Percentiles rank a stretch among this genome's conserved stretches.
These are phyloP conservation scores for Spongispora temasekensis DNA, from an alignment of 1,284 basidiomycete genomes.

Conservation along the genomic window DNA sequence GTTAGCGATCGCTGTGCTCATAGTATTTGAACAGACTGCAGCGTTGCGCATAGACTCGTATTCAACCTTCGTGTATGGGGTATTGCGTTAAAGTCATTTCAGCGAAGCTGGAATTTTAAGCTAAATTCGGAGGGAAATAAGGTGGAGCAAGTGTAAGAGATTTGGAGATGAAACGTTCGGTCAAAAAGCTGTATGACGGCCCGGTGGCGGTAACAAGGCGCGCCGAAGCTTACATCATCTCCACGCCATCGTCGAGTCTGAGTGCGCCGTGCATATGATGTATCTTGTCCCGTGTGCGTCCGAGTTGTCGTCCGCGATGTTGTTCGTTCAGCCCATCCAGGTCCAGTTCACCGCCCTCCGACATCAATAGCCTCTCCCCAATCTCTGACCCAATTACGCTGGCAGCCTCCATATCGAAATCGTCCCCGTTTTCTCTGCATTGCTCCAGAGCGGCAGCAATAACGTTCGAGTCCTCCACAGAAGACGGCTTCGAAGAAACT, in stretches of 20 bases:
- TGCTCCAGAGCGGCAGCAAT: constrained; percentile 1
- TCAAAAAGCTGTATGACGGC: neutral
- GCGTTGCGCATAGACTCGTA: too few species aligned
- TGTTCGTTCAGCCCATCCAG: constrained; percentile 1
- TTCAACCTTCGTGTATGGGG: too few species aligned
- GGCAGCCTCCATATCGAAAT: constrained; percentile 27
- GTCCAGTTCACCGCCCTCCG: neutral
- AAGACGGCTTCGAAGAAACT: constrained; percentile 18
- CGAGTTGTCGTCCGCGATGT: constrained; percentile 26
- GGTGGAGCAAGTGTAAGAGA: too few species aligned
- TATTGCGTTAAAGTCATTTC: too few species aligned
- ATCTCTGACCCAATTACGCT: neutral
- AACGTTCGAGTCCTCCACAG: constrained; percentile 1
- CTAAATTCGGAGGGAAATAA: too few species aligned
- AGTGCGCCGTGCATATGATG: constrained; percentile 7
- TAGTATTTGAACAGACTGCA: too few species aligned
- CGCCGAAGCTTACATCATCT: constrained; percentile 6
- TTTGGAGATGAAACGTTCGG: too few species aligned
- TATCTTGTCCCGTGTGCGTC: constrained; percentile 17
- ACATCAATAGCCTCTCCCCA: constrained; percentile 1
- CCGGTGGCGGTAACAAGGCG: neutral
- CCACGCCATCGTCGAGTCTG: constrained; percentile 19
- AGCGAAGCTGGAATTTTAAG: too few species aligned
- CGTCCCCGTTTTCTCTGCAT: constrained; percentile 4
- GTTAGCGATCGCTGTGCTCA: too few species aligned